Conservation (phyloP, 495 filamentous ascomycete species). For the Parmelia sp. region DNA sequence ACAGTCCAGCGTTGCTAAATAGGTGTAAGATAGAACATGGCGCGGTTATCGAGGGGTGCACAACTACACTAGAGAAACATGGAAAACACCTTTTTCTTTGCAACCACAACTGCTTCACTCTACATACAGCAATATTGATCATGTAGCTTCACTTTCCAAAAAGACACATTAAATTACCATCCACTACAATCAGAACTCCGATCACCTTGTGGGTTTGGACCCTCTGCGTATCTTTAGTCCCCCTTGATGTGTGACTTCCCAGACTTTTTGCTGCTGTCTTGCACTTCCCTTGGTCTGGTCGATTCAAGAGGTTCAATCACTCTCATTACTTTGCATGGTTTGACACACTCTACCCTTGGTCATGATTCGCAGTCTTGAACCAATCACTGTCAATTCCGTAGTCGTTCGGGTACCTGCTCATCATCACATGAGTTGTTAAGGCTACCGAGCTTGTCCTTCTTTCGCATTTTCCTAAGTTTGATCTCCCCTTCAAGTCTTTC, state of each 20-base stretch:
- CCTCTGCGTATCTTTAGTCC: background rate
- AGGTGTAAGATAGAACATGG: background rate
- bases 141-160: background rate
- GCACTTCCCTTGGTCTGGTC: background rate
- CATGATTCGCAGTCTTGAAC: background rate
- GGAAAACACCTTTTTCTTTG: background rate
- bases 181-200: background rate
- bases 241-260: background rate
- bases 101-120: background rate
- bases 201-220: background rate
- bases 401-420: background rate
- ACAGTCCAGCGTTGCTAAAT: background rate
- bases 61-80: background rate
- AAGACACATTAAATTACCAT: background rate
- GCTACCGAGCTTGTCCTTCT: background rate
- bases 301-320: no score
- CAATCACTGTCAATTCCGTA: background rate
- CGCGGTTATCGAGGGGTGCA: background rate
- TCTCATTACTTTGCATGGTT: background rate
- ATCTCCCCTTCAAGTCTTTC: background rate
- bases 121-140: background rate
- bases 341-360: background rate
- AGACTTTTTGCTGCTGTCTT: background rate
- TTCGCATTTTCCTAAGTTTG: background rate
- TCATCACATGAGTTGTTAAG: background rate